Evolutionary conservation across 202 grass and related monocot genomes (phyloP).

Genomic region (Setaria viridis): DNA sequence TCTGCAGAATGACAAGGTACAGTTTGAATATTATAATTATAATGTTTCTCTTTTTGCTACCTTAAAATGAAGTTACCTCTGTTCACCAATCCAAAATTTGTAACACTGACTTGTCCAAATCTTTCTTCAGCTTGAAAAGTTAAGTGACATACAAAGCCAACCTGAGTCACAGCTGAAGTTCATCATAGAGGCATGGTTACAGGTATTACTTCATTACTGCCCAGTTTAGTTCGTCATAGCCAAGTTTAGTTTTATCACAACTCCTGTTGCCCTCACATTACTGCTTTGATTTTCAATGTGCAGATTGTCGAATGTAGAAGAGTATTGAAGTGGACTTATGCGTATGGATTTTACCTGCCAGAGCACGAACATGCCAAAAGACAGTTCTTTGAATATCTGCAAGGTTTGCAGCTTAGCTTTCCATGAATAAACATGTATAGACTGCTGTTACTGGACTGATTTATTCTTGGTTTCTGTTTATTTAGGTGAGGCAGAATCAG

Average conservation of each 20-base stretch:
- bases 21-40: background rate
- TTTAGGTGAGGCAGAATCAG: slow-evolving; percentile 97
- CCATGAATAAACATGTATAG: slow-evolving; percentile 23
- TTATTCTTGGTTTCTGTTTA: slow-evolving; percentile 41
- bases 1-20: slow-evolving; percentile 88
- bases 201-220: slow-evolving; percentile 57
- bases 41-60: background rate
- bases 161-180: slow-evolving; percentile 99
- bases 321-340: slow-evolving; percentile 99
- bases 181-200: slow-evolving; percentile 97
- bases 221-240: too few relatives aligned
- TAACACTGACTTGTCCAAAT: slow-evolving; percentile 29
- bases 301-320: slow-evolving; percentile 99
- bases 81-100: slow-evolving; percentile 24
- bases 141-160: slow-evolving; percentile 97
- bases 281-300: slow-evolving; percentile 46
- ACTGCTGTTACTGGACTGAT: slow-evolving; percentile 21
- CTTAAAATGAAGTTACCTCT: slow-evolving; percentile 7
- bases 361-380: slow-evolving; percentile 95
- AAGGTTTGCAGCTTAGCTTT: slow-evolving; percentile 65
- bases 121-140: slow-evolving; percentile 87
- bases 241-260: slow-evolving; percentile 13
- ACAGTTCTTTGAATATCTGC: slow-evolving; percentile 95
- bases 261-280: slow-evolving; percentile 27
- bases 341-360: slow-evolving; percentile 96